Evolutionary conservation across 148 eudicot genomes (phyloP).

Genomic region (Diospyros lotus): DNA sequence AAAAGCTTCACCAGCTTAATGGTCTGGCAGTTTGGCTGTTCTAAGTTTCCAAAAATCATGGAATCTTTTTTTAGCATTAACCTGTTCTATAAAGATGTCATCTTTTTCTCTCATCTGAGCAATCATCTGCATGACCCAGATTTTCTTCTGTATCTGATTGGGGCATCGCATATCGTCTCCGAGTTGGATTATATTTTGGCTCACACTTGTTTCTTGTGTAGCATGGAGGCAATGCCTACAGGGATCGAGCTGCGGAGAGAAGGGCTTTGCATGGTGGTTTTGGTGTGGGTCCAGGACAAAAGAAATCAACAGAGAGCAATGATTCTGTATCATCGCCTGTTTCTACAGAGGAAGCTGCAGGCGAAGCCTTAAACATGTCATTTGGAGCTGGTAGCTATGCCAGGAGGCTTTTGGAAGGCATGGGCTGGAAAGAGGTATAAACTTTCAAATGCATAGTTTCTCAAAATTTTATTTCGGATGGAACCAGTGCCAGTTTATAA

Average conservation of each 20-base stretch:
- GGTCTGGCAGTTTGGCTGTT: too few relatives aligned
- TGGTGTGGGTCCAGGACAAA: slow-evolving; percentile 85
- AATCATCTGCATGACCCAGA: background rate
- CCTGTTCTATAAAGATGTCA: background rate
- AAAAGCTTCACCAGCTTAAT: too few relatives aligned
- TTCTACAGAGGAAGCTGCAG: slow-evolving; percentile 63
- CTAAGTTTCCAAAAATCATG: background rate
- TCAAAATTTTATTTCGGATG: background rate
- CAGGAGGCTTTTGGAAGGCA: slow-evolving; percentile 65
- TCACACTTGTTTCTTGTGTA: slow-evolving; percentile 14
- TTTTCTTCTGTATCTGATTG: background rate
- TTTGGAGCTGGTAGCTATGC: slow-evolving; percentile 91
- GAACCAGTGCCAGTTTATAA: background rate
- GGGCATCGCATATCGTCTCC: background rate
- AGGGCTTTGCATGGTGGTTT: slow-evolving; percentile 83
- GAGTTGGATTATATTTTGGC: background rate
- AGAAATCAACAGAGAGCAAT: slow-evolving; percentile 29
- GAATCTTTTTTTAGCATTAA: background rate
- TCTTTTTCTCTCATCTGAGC: background rate
- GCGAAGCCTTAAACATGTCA: slow-evolving; percentile 79
- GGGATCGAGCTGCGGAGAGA: slow-evolving; percentile 98
- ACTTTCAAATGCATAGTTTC: background rate
- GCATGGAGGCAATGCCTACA: slow-evolving; percentile 42
- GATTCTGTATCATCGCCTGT: slow-evolving; percentile 28
- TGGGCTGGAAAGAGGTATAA: slow-evolving; percentile 99